phyloP scores from a whole-genome alignment of 345 rosid genomes.

The Hibiscus syriacus region DNA sequence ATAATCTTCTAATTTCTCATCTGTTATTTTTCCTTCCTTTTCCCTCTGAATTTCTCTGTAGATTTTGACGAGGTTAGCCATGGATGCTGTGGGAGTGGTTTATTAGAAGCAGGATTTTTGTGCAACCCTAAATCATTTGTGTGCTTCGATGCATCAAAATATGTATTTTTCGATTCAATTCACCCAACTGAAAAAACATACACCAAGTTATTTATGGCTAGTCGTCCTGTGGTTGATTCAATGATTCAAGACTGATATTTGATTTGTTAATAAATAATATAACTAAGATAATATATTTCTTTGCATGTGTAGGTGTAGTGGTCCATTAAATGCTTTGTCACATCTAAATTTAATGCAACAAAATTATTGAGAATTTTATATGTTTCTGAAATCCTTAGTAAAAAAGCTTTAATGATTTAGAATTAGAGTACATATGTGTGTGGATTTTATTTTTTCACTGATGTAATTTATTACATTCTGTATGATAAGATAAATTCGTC shows the following conservation, averaged over 20 bases:
- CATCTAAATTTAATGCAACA: no score
- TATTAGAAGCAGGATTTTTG: slow-evolving; percentile 42
- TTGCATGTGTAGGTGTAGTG: no score
- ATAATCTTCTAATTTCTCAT: neutral
- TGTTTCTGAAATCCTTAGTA: no score
- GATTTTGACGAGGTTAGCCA: slow-evolving; percentile 47
- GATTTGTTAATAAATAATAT: no score
- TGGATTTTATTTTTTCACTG: no score
- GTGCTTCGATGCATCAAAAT: slow-evolving; percentile 59
- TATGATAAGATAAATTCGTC: no score
- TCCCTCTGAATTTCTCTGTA: neutral
- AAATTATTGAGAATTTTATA: no score
- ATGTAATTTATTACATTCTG: no score
- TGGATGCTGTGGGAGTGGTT: slow-evolving; percentile 87
- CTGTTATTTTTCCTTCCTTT: neutral
- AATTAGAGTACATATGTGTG: no score
- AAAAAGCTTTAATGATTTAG: no score
- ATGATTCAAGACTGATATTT: neutral
- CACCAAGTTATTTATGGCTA: slow-evolving; percentile 19
- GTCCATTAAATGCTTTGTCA: no score
- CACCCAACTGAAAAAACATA: slow-evolving; percentile 72
- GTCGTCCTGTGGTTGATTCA: slow-evolving; percentile 29
- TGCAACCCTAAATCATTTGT: slow-evolving; percentile 57
- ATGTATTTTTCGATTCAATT: slow-evolving; percentile 77
- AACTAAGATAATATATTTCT: no score